A percentile compares a stretch with the other conserved stretches of the same genome.
Evolutionary conservation across 2,329 filamentous ascomycete species (phyloP).

Genomic region (Calonectria ilicicola): DNA sequence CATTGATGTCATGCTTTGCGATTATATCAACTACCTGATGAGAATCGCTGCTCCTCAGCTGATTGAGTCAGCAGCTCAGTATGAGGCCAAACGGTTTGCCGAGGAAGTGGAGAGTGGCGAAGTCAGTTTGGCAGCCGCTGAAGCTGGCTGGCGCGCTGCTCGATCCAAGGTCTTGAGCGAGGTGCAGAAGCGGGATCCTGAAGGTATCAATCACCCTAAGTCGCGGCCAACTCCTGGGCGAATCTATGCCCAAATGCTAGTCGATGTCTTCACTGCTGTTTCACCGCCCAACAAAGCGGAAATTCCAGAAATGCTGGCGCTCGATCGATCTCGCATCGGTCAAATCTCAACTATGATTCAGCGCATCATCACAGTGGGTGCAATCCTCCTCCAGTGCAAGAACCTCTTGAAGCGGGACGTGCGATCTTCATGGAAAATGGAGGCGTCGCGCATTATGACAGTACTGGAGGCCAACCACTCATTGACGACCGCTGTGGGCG

Average conservation of each 20-base stretch:
- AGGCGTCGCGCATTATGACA: constrained; percentile 77
- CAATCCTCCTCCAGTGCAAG: constrained; percentile 83
- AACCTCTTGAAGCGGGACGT: constrained; percentile 86
- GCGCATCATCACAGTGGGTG: constrained; percentile 78
- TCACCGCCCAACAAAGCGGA: constrained; percentile 64
- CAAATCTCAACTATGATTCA: constrained; percentile 52
- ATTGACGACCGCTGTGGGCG: constrained; percentile 67
- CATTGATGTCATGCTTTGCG: constrained; percentile 81
- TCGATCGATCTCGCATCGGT: constrained; percentile 74
- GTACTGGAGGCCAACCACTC: constrained; percentile 71
- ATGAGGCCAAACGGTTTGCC: constrained; percentile 80
- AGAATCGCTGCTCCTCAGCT: constrained; percentile 78
- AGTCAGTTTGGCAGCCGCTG: constrained; percentile 69
- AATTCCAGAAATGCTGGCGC: constrained; percentile 79
- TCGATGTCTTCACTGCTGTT: constrained; percentile 79
- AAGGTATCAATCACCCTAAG: constrained; percentile 71
- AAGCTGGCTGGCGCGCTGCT: constrained; percentile 74
- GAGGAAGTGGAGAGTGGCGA: constrained; percentile 70
- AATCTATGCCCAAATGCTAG: constrained; percentile 81
- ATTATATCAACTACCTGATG: constrained; percentile 86
- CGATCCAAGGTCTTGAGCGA: constrained; percentile 74
- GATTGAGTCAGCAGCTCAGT: constrained; percentile 76
- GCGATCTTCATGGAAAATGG: constrained; percentile 80
- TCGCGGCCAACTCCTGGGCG: constrained; percentile 75
- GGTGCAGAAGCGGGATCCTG: constrained; percentile 75